Percentiles rank a stretch among this genome's conserved stretches.
Evolutionary conservation across 2,329 filamentous ascomycete genomes (phyloP).

Genomic region (Scedosporium dehoogii): DNA sequence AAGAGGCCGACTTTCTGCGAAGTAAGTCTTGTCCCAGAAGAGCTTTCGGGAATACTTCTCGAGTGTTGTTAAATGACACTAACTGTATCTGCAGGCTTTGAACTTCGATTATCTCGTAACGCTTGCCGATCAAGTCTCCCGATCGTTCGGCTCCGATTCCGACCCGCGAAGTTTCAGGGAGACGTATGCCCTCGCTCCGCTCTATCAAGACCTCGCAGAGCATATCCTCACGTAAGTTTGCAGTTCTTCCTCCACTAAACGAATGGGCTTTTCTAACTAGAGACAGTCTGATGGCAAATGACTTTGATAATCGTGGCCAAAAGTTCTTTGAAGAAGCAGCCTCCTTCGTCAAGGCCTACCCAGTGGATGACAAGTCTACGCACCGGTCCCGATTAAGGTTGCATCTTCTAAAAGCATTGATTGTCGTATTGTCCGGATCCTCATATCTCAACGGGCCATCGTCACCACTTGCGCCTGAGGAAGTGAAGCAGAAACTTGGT

Average conservation of each 20-base stretch:
- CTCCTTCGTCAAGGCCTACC: slow-evolving; percentile 13
- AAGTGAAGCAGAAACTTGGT: slow-evolving; percentile 7
- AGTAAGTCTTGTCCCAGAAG: slow-evolving; percentile 12
- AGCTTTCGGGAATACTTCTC: not conserved
- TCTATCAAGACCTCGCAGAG: slow-evolving; percentile 17
- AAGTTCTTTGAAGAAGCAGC: slow-evolving; percentile 25
- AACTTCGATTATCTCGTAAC: slow-evolving; percentile 25
- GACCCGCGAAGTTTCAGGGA: slow-evolving; percentile 3
- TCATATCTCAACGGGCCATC: slow-evolving; percentile 12
- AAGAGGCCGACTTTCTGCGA: slow-evolving; percentile 40
- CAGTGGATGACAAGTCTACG: slow-evolving; percentile 8
- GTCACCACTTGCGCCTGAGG: slow-evolving; percentile 15
- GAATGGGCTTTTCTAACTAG: not conserved
- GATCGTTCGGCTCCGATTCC: slow-evolving; percentile 2
- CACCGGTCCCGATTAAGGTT: slow-evolving; percentile 19
- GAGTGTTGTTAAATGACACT: not conserved
- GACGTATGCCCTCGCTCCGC: slow-evolving; percentile 6
- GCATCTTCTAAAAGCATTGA: slow-evolving; percentile 25
- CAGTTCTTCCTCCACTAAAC: not conserved
- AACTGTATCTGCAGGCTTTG: slow-evolving; percentile 22
- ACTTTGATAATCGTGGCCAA: slow-evolving; percentile 30
- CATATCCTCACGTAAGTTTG: slow-evolving; percentile 15
- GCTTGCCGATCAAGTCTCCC: slow-evolving; percentile 21
- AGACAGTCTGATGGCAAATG: slow-evolving; percentile 31
- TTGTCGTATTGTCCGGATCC: slow-evolving; percentile 18